Conservation (phyloP, 441 rosid species). For the Arabidopsis hybrid region DNA sequence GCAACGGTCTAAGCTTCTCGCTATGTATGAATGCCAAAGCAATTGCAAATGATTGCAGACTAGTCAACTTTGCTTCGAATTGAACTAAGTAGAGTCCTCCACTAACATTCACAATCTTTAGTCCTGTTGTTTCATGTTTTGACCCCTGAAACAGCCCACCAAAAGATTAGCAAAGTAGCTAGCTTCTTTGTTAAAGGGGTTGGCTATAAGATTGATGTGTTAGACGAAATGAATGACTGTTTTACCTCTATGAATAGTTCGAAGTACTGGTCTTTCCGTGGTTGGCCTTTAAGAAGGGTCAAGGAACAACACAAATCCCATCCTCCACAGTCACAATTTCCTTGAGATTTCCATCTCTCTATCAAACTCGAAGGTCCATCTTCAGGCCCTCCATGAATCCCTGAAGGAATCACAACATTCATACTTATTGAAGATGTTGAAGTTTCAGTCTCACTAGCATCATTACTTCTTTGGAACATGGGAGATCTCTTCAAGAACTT, state of each 20-base stretch:
- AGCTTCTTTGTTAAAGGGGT: too few species aligned
- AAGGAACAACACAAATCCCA: slow-evolving; percentile 95
- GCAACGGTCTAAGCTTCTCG: slow-evolving; percentile 37
- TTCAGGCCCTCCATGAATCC: slow-evolving; percentile 70
- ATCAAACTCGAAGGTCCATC: slow-evolving; percentile 77
- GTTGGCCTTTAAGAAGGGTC: slow-evolving; percentile 52
- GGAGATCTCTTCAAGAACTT: slow-evolving; percentile 72
- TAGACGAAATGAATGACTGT: slow-evolving; percentile 40
- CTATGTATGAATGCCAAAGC: slow-evolving; percentile 75
- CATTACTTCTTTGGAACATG: not conserved
- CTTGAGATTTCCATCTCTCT: slow-evolving; percentile 84
- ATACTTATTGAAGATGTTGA: slow-evolving; percentile 59
- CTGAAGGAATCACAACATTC: slow-evolving; percentile 78
- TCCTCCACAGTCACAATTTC: slow-evolving; percentile 90
- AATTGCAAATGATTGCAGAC: slow-evolving; percentile 71
- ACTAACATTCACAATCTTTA: slow-evolving; percentile 60
- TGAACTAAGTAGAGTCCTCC: slow-evolving; percentile 65
- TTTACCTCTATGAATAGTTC: slow-evolving; percentile 62
- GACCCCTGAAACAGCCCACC: slow-evolving; percentile 59
- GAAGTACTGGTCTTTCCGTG: slow-evolving; percentile 45
- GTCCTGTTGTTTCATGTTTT: slow-evolving; percentile 48
- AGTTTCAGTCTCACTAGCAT: slow-evolving; percentile 32
- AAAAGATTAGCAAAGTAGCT: too few species aligned
- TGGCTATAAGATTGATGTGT: too few species aligned
- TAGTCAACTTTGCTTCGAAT: slow-evolving; percentile 61